A percentile compares a stretch with the other conserved stretches of the same genome.
These are phyloP conservation scores for Cercospora citrullina DNA, from an alignment of 2,329 filamentous ascomycete genomes.

Conservation along the genomic window DNA sequence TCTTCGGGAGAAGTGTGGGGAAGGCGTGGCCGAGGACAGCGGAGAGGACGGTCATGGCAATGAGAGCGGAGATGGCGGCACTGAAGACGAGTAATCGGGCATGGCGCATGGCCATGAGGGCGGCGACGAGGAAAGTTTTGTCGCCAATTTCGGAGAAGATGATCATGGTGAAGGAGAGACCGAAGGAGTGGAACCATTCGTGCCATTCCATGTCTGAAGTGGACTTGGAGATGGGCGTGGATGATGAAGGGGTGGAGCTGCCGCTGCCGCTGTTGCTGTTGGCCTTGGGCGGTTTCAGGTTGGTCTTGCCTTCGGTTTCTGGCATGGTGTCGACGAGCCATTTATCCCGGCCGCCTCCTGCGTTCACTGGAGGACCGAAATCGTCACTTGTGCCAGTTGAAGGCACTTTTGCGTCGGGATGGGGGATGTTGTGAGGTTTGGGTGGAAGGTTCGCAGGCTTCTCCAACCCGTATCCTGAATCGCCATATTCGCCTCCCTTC, in stretches of 20 bases:
- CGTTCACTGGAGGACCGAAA: conserved; percentile 30
- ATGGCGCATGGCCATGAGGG: conserved; percentile 99
- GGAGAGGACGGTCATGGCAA: conserved; percentile 90
- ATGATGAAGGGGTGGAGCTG: conserved; percentile 24
- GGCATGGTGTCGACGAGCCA: conserved; percentile 43
- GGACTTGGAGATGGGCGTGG: conserved; percentile 16
- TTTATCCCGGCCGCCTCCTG: conserved; percentile 22
- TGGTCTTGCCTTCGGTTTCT: conserved; percentile 40
- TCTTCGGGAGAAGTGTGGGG: conserved; percentile 83
- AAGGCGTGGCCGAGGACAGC: conserved; percentile 90
- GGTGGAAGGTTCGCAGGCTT: conserved; percentile 67
- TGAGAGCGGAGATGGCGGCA: conserved; percentile 85
- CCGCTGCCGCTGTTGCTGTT: conserved; percentile 28
- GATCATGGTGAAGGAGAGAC: conserved; percentile 96
- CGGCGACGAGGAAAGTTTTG: conserved; percentile 97
- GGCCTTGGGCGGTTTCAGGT: conserved; percentile 36
- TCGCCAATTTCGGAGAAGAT: conserved; percentile 94
- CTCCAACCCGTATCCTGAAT: conserved; percentile 40
- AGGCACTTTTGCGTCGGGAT: conserved; percentile 58
- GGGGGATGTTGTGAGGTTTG: conserved; percentile 72
- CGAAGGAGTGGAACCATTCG: conserved; percentile 71
- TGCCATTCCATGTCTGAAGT: conserved; percentile 32
- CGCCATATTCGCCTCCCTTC: conserved; percentile 31
- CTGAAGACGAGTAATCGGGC: conserved; percentile 90
- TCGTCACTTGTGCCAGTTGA: conserved; percentile 24